phyloP scores from a whole-genome alignment of 495 filamentous ascomycete species.

The Lophiostoma macrostomum region DNA sequence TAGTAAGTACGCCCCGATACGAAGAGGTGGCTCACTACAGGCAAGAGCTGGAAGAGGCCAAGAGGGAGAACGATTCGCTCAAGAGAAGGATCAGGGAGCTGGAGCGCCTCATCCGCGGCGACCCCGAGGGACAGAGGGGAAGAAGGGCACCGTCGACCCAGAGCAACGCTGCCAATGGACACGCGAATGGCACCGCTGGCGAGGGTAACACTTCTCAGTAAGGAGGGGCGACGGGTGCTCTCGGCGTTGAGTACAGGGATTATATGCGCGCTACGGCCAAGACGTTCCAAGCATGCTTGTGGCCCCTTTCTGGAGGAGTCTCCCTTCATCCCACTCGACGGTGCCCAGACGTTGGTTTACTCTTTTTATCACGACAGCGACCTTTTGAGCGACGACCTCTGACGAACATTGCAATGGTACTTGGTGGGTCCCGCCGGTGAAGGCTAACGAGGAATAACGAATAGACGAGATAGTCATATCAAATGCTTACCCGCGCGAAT shows the following conservation, averaged over 20 bases:
- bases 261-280: neutral
- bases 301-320: too few species aligned
- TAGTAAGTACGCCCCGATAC: constrained; percentile 50
- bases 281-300: neutral
- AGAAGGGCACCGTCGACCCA: constrained; percentile 1
- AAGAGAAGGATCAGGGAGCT: constrained; percentile 71
- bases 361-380: too few species aligned
- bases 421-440: too few species aligned
- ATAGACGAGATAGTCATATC: too few species aligned
- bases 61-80: constrained; percentile 76
- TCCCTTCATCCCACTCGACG: too few species aligned
- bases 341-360: too few species aligned
- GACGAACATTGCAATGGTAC: too few species aligned
- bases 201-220: neutral
- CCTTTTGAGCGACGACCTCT: too few species aligned
- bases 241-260: neutral
- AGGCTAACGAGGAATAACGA: too few species aligned
- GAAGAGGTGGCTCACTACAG: constrained; percentile 69
- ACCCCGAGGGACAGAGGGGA: constrained; percentile 12
- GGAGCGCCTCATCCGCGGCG: constrained; percentile 44
- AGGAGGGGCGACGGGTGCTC: neutral
- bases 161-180: neutral
- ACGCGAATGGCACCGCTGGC: neutral
- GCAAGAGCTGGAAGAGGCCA: constrained; percentile 68
- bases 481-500: too few species aligned